Evolutionary conservation across 495 filamentous ascomycete genomes (phyloP), one percentile per base, ranked within the genome.

Genomic region (Rhizodiscina lignyota): DNA sequence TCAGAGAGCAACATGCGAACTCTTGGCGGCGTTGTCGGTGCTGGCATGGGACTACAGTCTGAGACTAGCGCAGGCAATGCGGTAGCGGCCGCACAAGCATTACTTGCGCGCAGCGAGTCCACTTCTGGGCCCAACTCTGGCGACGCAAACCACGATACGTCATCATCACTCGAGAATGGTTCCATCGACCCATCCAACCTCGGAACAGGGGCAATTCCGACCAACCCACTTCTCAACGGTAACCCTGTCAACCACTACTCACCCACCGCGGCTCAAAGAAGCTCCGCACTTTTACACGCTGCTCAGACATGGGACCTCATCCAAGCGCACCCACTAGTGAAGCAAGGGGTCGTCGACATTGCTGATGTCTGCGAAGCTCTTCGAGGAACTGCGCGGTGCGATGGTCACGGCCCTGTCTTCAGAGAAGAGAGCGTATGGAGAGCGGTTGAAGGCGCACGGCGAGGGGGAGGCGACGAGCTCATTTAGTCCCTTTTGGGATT

Each of bases 281-380:
- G 81, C n/a, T 77, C 87, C 55, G 66, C 70, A 16, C 61, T 94
- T 24, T 63, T 94, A 4, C 81, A 79, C 21, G 75, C 83, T 1
- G 72, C 74, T 22, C 80, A 81, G 0, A 80, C 85, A 2, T 94
- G 89, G 87, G 87, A 94, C 48, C 58, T 85, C 13, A 91, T 97
- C 34, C 81, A 92, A 52, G 63, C 55, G 17, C 84, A 94, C 58
- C 73, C 79, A 16, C 53, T 89, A 18, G 92, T 77, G 47, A 74
- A 79, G 50, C 62, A 65, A 20, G 89, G 87, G 0, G 58, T 78
- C n/a, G 79, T 94, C 15, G 83, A 97, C 55, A 71, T 97, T 27
- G 77, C 61, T 27, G 66, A 75, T 47, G 77, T 97, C 26, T 76
- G 70, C 43, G 76, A 84, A 42, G 58, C 72, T 17, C 52, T 97